Evolutionary conservation across 257 asterid species (phyloP), one percentile per base, ranked within the genome.

Genomic region (Pogostemon cablin): DNA sequence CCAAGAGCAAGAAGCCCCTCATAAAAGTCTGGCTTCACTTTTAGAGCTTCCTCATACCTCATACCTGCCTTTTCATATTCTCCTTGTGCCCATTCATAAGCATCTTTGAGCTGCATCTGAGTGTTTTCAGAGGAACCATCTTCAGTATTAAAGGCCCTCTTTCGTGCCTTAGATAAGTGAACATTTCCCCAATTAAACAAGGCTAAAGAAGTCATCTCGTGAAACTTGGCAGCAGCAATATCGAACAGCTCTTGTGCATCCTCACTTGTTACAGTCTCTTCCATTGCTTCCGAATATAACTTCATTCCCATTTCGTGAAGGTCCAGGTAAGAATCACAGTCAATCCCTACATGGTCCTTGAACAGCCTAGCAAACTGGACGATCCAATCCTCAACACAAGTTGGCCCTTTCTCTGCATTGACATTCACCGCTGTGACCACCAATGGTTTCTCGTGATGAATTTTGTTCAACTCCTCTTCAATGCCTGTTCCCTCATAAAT

Each of bases 1-100:
- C 99, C 98, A 35, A 91, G 98, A 49, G 99, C 99, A 49, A 95
- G 89, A 81, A 80, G 87, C 77, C 93, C 98, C 79, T 95, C 99
- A 41, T 89, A 89, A 77, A 95, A 95, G 81, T 95, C 96, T 43
- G 96, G 93, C 83, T 90, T 92, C 67, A 88, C 69, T 80, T 77
- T 86, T 32, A 92, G 75, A 69, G 98, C 93, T 62, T 88, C 98
- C 78, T 87, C 93, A 6, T 92, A 92, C 68, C 76, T 84, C 76
- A 41, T 7, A 71, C 89, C 96, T 0, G 98, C 98, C 67, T 85
- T 86, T 15, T 65, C 69, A 72, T 92, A 92, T 72, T 90, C 96
- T 60, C 79, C 85, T 15, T 71, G 81, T 2, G 95, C 96, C 90
- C 90, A 90, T 34, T 87, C 95, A 47, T 85, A 86, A 63, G 97